Evolutionary conservation across 2,329 filamentous ascomycete genomes (phyloP).

Genomic region (Hypoxylon sp.): DNA sequence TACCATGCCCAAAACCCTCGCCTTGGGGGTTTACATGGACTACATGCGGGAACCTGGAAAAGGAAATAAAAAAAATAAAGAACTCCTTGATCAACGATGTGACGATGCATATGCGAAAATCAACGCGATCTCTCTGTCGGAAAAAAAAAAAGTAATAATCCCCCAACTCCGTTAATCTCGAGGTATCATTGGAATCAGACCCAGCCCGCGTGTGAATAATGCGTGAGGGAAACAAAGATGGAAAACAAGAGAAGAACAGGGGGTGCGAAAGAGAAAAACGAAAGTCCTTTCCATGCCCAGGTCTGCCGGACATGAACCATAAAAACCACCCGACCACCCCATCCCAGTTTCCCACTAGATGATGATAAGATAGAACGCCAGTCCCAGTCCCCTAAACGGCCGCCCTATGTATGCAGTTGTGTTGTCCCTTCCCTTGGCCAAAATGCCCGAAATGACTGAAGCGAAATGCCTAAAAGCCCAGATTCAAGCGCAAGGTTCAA

Average conservation of each 20-base stretch:
- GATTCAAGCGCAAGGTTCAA: constrained; percentile 24
- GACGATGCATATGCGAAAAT: constrained; percentile 49
- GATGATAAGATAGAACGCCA: constrained; percentile 41
- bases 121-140: constrained; percentile 30
- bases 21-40: constrained; percentile 19
- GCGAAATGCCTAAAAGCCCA: constrained; percentile 21
- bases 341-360: constrained; percentile 24
- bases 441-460: constrained; percentile 36
- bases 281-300: constrained; percentile 34
- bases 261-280: constrained; percentile 27
- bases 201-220: constrained; percentile 42
- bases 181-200: constrained; percentile 51
- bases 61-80: constrained; percentile 50
- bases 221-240: constrained; percentile 31
- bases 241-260: constrained; percentile 22
- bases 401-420: constrained; percentile 44
- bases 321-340: constrained; percentile 27
- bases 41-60: constrained; percentile 54
- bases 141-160: constrained; percentile 4
- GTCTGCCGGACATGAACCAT: constrained; percentile 26
- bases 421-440: constrained; percentile 22
- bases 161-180: constrained; percentile 46
- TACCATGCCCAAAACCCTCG: constrained; percentile 38
- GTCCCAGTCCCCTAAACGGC: constrained; percentile 35
- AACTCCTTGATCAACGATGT: constrained; percentile 44